Conservation (phyloP, 495 filamentous ascomycete species). For the Penicillium angulare region DNA sequence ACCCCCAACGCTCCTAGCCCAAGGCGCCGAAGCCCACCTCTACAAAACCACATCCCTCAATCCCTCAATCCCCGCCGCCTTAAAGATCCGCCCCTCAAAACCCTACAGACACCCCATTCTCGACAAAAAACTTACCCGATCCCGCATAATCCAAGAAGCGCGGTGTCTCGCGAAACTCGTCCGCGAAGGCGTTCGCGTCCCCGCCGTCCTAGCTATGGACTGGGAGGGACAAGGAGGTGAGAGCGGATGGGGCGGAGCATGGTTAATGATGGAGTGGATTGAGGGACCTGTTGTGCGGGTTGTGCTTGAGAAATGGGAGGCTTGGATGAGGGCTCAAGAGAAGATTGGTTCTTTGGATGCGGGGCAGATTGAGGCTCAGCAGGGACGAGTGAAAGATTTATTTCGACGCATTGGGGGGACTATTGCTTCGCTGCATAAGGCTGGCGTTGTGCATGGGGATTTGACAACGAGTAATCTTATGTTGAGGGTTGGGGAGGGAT, state of each 20-base stretch:
- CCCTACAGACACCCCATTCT: constrained; percentile 89
- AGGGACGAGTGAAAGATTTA: constrained; percentile 50
- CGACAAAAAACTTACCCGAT: constrained; percentile 81
- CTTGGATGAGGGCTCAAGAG: constrained; percentile 38
- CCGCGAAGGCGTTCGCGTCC: constrained; percentile 74
- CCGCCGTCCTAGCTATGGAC: constrained; percentile 73
- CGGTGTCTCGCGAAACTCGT: constrained; percentile 73
- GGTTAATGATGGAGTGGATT: constrained; percentile 91
- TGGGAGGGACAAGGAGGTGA: constrained; percentile 46
- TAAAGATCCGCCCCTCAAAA: constrained; percentile 93
- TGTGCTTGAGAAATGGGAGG: constrained; percentile 64
- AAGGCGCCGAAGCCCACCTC: constrained; percentile 94
- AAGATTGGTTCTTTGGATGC: constrained; percentile 13
- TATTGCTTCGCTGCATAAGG: constrained; percentile 76
- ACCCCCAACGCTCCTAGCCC: constrained; percentile 64
- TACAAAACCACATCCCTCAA: constrained; percentile 82
- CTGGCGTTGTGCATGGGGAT: constrained; percentile 90
- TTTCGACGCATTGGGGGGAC: constrained; percentile 71
- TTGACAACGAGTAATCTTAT: constrained; percentile 98
- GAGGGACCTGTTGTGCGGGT: constrained; percentile 67
- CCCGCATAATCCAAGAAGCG: constrained; percentile 83
- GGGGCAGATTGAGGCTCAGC: constrained; percentile 35
- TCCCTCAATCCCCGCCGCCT: constrained; percentile 65
- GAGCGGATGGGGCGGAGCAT: constrained; percentile 61
- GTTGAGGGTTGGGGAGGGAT: constrained; percentile 50